phyloP scores from a whole-genome alignment of 768 basidiomycete species.

The Amanita subjunquillea region DNA sequence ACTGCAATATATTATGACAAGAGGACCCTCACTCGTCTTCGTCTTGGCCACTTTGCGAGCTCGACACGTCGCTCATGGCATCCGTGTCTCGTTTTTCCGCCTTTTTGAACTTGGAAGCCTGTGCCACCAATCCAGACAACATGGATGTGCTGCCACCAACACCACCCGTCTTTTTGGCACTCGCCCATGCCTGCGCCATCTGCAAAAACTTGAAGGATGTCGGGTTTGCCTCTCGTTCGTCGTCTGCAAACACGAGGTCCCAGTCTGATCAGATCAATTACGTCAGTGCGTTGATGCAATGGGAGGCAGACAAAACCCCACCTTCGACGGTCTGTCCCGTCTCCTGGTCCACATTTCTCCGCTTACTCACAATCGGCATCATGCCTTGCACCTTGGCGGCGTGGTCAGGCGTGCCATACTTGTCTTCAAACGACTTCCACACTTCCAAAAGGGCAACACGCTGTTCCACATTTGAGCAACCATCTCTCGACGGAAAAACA shows the following conservation, averaged over 20 bases:
- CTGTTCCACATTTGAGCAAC: conserved; percentile 24
- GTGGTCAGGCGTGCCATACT: conserved; percentile 62
- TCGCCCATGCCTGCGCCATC: conserved; percentile 90
- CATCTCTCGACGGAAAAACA: no score
- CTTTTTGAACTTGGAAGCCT: conserved; percentile 15
- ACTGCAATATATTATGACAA: neutral
- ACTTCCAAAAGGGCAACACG: conserved; percentile 87
- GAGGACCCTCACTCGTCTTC: conserved; percentile 7
- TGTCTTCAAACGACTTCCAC: conserved; percentile 92
- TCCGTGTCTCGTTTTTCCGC: conserved; percentile 21
- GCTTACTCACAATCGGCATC: conserved; percentile 89
- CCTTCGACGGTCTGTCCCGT: conserved; percentile 85
- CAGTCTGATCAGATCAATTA: conserved; percentile 46
- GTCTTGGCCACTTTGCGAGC: conserved; percentile 34
- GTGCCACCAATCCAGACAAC: conserved; percentile 38
- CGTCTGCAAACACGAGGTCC: conserved; percentile 94
- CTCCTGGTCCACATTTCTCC: conserved; percentile 73
- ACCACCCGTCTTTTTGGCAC: conserved; percentile 33
- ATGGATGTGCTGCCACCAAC: conserved; percentile 20
- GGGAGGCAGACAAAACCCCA: conserved; percentile 18
- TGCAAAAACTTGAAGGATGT: conserved; percentile 93
- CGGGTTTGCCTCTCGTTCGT: conserved; percentile 89
- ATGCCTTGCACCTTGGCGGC: conserved; percentile 78
- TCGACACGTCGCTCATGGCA: conserved; percentile 40
- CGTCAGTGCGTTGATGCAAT: neutral